These are phyloP conservation scores for Exobasidium cylindrosporum DNA, from an alignment of 1,284 basidiomycete genomes.

Conservation along the genomic window DNA sequence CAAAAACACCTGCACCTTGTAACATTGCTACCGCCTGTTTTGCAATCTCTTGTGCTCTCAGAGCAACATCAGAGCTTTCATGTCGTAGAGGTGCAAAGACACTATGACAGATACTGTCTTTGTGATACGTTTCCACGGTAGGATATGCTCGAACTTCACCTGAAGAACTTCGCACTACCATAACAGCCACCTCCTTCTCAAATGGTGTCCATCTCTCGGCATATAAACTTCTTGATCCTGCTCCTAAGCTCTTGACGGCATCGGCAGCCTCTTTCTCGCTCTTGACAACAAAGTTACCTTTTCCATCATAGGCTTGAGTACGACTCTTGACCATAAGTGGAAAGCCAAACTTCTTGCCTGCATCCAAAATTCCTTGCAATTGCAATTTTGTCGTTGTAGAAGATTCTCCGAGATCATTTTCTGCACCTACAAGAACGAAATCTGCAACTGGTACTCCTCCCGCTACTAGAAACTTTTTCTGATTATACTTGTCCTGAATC, in stretches of 20 bases:
- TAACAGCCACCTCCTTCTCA: constrained; percentile 86
- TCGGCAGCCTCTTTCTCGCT: constrained; percentile 61
- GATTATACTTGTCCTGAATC: constrained; percentile 92
- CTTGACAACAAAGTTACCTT: constrained; percentile 82
- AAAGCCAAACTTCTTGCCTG: constrained; percentile 64
- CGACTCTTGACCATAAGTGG: constrained; percentile 96
- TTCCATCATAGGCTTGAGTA: constrained; percentile 91
- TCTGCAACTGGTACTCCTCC: constrained; percentile 67
- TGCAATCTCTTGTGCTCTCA: constrained; percentile 71
- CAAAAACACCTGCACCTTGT: constrained; percentile 87
- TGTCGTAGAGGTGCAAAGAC: constrained; percentile 72
- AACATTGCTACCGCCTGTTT: constrained; percentile 78
- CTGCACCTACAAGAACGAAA: constrained; percentile 59
- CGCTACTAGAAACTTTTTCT: constrained; percentile 68
- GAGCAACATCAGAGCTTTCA: constrained; percentile 61
- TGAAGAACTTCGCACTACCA: constrained; percentile 73
- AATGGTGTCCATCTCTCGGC: constrained; percentile 94
- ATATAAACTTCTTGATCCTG: constrained; percentile 64
- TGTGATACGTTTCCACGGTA: constrained; percentile 91
- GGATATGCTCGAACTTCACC: constrained; percentile 84
- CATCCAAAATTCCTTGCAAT: constrained; percentile 27
- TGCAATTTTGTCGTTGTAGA: constrained; percentile 60
- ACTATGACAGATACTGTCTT: constrained; percentile 88
- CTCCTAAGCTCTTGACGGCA: constrained; percentile 63
- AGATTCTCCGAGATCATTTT: constrained; percentile 57